Conservation (phyloP, 352 stramenopile genomes). For the Pythium sp. region DNA sequence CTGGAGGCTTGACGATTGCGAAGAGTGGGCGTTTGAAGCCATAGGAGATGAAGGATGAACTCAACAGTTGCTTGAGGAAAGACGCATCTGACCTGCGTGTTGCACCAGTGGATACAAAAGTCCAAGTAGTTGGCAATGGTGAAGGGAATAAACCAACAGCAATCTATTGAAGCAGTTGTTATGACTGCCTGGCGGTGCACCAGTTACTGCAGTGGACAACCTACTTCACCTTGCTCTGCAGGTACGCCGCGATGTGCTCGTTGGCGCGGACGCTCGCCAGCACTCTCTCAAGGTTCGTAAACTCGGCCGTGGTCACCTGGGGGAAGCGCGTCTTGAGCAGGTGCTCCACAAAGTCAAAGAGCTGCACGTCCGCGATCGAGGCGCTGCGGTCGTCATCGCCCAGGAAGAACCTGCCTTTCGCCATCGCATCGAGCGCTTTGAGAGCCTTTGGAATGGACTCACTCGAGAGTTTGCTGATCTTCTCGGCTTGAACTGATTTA, state of each 20-base stretch:
- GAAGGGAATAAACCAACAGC: too few relatives aligned
- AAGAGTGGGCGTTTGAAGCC: too few relatives aligned
- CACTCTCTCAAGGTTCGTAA: conserved; percentile 41
- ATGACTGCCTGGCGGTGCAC: too few relatives aligned
- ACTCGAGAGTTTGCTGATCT: conserved; percentile 24
- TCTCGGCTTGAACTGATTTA: conserved; percentile 31
- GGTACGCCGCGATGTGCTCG: conserved; percentile 35
- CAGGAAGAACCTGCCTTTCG: conserved; percentile 47
- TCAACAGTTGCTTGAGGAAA: too few relatives aligned
- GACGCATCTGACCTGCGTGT: too few relatives aligned
- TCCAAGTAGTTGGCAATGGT: too few relatives aligned
- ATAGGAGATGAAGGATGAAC: too few relatives aligned
- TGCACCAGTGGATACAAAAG: too few relatives aligned
- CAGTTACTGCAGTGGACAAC: too few relatives aligned
- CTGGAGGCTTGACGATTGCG: too few relatives aligned
- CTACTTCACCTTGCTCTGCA: not conserved
- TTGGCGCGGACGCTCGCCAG: conserved; percentile 31
- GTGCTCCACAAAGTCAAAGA: conserved; percentile 56
- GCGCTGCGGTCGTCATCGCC: conserved; percentile 30
- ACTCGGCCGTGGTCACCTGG: conserved; percentile 28
- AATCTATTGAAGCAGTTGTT: too few relatives aligned
- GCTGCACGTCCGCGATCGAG: conserved; percentile 47
- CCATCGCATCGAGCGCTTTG: conserved; percentile 19
- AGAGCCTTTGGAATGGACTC: conserved; percentile 23
- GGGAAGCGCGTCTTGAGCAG: conserved; percentile 16